A percentile compares a stretch with the other conserved stretches of the same genome.
Evolutionary conservation across 2,329 filamentous ascomycete genomes (phyloP).

Genomic region (Alternaria brassicae): DNA sequence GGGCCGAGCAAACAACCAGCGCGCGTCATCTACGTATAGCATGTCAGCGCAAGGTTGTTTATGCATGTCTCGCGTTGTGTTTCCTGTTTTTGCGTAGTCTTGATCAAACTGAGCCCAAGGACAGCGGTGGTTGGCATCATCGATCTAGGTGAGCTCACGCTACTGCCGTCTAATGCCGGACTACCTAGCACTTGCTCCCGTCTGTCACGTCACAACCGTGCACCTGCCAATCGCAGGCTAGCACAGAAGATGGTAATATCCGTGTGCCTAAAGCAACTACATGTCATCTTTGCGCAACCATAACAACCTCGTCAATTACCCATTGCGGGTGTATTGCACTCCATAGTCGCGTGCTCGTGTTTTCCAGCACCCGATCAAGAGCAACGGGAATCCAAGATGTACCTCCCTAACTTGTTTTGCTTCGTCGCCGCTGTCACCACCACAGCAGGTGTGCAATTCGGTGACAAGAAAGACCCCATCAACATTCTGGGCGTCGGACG

Average conservation of each 20-base stretch:
- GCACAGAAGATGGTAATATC: background rate
- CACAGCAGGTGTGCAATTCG: conserved; percentile 11
- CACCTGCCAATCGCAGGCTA: conserved; percentile 14
- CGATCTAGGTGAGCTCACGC: background rate
- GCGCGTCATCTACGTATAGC: conserved; percentile 7
- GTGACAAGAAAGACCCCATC: conserved; percentile 31
- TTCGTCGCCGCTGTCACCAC: conserved; percentile 14
- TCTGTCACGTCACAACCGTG: conserved; percentile 11
- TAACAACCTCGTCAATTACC: background rate
- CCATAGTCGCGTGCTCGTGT: background rate
- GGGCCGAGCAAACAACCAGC: conserved; percentile 1
- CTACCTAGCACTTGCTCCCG: background rate
- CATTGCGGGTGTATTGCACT: background rate
- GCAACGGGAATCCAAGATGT: conserved; percentile 6
- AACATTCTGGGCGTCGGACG: conserved; percentile 55
- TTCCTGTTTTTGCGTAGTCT: background rate
- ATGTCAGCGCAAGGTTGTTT: background rate
- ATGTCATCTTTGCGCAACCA: conserved; percentile 3
- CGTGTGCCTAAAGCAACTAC: background rate
- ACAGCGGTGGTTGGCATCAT: background rate
- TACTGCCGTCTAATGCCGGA: conserved; percentile 9
- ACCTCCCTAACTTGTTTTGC: conserved; percentile 7
- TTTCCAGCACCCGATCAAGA: background rate
- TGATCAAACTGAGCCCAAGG: background rate
- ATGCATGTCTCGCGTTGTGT: background rate